Evolutionary conservation across 75 land plant species (phyloP).

Genomic region (Pinus taeda): DNA sequence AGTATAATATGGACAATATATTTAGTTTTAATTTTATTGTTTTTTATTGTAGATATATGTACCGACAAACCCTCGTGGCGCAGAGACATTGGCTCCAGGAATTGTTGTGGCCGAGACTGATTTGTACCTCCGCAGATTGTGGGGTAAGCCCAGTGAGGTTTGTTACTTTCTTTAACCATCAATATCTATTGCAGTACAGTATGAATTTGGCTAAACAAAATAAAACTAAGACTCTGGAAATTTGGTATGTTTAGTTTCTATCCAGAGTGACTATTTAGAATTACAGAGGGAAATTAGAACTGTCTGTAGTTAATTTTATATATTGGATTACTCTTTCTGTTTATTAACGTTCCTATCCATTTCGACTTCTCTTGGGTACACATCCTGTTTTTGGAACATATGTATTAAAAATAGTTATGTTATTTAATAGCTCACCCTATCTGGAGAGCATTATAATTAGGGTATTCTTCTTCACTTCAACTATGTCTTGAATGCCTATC

Average conservation of each 20-base stretch:
- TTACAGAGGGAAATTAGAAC: not conserved
- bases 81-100: constrained; percentile 34
- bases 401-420: too few relatives aligned
- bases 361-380: too few relatives aligned
- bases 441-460: too few relatives aligned
- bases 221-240: too few relatives aligned
- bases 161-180: constrained; percentile 11
- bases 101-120: constrained; percentile 26
- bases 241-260: too few relatives aligned
- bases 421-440: too few relatives aligned
- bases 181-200: not conserved
- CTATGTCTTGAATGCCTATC: not conserved
- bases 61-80: constrained; percentile 25
- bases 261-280: too few relatives aligned
- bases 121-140: constrained; percentile 41
- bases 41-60: constrained; percentile 6
- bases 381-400: too few relatives aligned
- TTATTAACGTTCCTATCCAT: too few relatives aligned
- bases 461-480: not conserved
- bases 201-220: too few relatives aligned
- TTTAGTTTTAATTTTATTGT: not conserved
- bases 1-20: not conserved
- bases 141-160: constrained; percentile 52
- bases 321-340: not conserved
- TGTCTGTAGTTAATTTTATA: not conserved